Conservation (phyloP, 148 eudicot species). For the Spergularia marina region DNA sequence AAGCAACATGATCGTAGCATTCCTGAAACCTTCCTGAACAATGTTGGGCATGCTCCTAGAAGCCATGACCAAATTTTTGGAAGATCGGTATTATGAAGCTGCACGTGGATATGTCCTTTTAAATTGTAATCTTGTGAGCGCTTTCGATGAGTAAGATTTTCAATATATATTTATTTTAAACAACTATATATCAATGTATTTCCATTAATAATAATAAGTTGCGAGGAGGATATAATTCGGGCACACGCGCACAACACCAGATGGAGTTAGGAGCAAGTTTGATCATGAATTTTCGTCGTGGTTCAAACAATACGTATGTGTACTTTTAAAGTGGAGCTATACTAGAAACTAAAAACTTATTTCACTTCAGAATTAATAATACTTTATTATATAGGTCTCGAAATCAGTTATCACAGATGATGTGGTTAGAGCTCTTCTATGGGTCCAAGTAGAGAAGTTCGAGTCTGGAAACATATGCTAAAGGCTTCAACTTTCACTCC, state of each 20-base stretch:
- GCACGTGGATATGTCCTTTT: not conserved
- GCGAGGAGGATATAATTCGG: not conserved
- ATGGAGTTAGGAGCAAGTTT: conserved; percentile 7
- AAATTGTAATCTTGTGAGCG: not conserved
- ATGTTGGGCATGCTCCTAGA: not conserved
- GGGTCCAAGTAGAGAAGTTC: too few species aligned
- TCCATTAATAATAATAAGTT: not conserved
- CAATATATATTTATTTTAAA: not conserved
- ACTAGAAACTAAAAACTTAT: not conserved
- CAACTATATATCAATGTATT: too few species aligned
- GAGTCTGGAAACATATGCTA: too few species aligned
- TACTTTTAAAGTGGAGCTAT: too few species aligned
- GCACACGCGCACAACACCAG: not conserved
- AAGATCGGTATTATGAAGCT: not conserved
- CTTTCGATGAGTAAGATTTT: not conserved
- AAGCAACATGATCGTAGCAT: not conserved
- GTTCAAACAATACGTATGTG: conserved; percentile 11
- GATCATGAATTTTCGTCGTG: not conserved
- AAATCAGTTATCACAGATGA: not conserved
- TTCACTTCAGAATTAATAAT: not conserved
- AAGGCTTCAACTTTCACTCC: too few species aligned
- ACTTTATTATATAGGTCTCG: not conserved
- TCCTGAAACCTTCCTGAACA: not conserved
- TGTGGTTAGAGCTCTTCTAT: not conserved
- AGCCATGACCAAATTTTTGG: not conserved